Evolutionary conservation across 2,329 filamentous ascomycete genomes (phyloP).

Genomic region (Aureobasidium leucospermi): DNA sequence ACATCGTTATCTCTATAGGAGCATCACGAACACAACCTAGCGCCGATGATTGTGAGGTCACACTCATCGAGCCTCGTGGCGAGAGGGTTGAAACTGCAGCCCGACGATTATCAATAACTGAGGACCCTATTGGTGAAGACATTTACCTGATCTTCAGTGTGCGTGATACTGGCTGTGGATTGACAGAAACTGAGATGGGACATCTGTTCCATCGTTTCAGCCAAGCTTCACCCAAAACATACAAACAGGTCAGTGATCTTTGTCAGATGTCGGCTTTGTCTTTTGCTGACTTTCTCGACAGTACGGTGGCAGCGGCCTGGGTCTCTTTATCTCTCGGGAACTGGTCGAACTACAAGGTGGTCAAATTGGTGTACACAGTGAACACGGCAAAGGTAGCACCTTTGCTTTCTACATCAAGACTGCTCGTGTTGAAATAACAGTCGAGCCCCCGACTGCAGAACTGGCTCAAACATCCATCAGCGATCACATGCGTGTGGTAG

Average conservation of each 20-base stretch:
- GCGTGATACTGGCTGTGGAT: conserved; percentile 29
- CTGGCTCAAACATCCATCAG: not conserved
- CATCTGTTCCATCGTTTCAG: conserved; percentile 58
- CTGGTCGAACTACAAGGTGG: conserved; percentile 55
- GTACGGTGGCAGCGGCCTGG: conserved; percentile 61
- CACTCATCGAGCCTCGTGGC: conserved; percentile 23
- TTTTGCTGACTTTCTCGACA: conserved; percentile 36
- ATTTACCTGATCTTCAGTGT: conserved; percentile 30
- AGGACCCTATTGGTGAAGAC: conserved; percentile 23
- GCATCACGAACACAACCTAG: conserved; percentile 27
- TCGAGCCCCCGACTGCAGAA: not conserved
- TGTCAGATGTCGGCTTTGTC: no score
- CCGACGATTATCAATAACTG: not conserved
- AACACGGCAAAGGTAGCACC: conserved; percentile 52
- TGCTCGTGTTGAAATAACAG: not conserved
- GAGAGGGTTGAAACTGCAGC: conserved; percentile 15
- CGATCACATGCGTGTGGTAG: not conserved
- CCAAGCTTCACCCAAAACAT: conserved; percentile 6
- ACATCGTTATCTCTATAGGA: conserved; percentile 32
- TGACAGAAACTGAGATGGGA: conserved; percentile 26
- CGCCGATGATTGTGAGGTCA: conserved; percentile 25
- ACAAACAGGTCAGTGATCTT: conserved; percentile 23
- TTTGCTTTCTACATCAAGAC: conserved; percentile 61
- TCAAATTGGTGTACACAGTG: conserved; percentile 55
- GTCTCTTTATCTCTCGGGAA: conserved; percentile 59